phyloP scores from a whole-genome alignment of 1,139 yeast species.

The Wickerhamomyces sp. region DNA sequence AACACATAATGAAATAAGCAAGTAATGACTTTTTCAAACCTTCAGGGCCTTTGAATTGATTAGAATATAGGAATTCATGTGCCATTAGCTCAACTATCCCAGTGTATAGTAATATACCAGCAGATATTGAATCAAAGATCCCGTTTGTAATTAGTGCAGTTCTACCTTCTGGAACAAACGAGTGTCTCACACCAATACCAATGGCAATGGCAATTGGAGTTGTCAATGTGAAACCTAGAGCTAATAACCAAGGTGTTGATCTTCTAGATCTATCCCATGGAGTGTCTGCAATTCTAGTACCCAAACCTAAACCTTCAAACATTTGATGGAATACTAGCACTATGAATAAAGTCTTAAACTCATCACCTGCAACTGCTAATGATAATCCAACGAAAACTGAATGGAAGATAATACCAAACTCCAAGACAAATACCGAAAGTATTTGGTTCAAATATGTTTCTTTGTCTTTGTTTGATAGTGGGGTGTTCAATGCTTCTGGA shows the following conservation, averaged over 20 bases:
- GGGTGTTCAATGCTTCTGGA: conserved; percentile 41
- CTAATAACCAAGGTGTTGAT: conserved; percentile 56
- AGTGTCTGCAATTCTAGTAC: conserved; percentile 75
- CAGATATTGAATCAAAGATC: conserved; percentile 73
- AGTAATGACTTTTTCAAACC: conserved; percentile 29
- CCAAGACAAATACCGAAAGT: conserved; percentile 57
- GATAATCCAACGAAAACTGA: conserved; percentile 76
- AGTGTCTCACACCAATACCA: conserved; percentile 75
- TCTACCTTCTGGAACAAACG: conserved; percentile 63
- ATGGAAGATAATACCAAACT: conserved; percentile 78
- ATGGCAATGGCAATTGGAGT: conserved; percentile 84
- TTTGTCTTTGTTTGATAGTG: conserved; percentile 24
- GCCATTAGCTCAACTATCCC: conserved; percentile 88
- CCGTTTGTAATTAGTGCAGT: conserved; percentile 70
- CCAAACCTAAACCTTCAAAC: conserved; percentile 91
- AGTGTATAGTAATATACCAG: conserved; percentile 82
- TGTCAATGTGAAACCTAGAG: conserved; percentile 58
- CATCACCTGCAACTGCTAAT: conserved; percentile 70
- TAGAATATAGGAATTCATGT: conserved; percentile 74
- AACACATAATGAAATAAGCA: conserved; percentile 41
- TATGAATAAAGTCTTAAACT: conserved; percentile 69
- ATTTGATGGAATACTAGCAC: conserved; percentile 87
- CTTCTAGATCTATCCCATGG: conserved; percentile 46
- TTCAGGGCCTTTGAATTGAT: conserved; percentile 43
- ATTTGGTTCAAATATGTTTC: conserved; percentile 32